phyloP scores from a whole-genome alignment of 352 stramenopile species.

The Pythium rhizo-oryzae region DNA sequence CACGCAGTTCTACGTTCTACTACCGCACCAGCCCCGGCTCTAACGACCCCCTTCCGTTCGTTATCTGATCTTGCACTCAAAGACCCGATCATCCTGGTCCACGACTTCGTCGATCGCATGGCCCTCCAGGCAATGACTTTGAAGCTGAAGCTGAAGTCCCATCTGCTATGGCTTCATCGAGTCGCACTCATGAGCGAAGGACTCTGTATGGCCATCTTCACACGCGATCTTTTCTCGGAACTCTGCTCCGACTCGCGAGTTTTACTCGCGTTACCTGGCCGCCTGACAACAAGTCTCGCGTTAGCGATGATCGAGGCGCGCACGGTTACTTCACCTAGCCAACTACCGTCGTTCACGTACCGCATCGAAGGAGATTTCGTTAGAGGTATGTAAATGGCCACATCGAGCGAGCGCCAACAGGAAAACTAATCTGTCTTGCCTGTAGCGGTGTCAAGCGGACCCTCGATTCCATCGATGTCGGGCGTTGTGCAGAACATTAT shows the following conservation, averaged over 20 bases:
- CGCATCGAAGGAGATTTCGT: slow-evolving; percentile 38
- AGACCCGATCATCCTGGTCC: slow-evolving; percentile 40
- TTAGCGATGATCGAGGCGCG: slow-evolving; percentile 64
- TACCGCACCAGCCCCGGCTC: not conserved
- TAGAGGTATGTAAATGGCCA: slow-evolving; percentile 35
- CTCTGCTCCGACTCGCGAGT: slow-evolving; percentile 48
- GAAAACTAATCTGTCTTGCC: not conserved
- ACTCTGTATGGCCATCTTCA: slow-evolving; percentile 74
- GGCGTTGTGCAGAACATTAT: slow-evolving; percentile 24
- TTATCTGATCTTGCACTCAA: slow-evolving; percentile 46
- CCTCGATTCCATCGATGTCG: slow-evolving; percentile 35
- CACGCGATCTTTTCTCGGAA: slow-evolving; percentile 52
- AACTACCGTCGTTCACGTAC: slow-evolving; percentile 52
- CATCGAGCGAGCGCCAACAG: not conserved
- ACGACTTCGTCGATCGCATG: slow-evolving; percentile 47
- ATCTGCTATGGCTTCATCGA: slow-evolving; percentile 63
- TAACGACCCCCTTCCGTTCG: slow-evolving; percentile 40
- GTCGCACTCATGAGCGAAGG: slow-evolving; percentile 78
- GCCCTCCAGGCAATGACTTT: slow-evolving; percentile 47
- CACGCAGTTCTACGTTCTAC: slow-evolving; percentile 2
- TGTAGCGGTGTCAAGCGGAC: slow-evolving; percentile 39
- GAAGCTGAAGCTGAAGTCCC: slow-evolving; percentile 44
- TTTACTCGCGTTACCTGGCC: slow-evolving; percentile 48
- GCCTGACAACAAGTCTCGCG: slow-evolving; percentile 50
- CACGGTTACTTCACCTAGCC: slow-evolving; percentile 24